A percentile compares a stretch with the other conserved stretches of the same genome.
Evolutionary conservation across 352 stramenopile genomes (phyloP).

Genomic region (Elongisporangium anandrum): DNA sequence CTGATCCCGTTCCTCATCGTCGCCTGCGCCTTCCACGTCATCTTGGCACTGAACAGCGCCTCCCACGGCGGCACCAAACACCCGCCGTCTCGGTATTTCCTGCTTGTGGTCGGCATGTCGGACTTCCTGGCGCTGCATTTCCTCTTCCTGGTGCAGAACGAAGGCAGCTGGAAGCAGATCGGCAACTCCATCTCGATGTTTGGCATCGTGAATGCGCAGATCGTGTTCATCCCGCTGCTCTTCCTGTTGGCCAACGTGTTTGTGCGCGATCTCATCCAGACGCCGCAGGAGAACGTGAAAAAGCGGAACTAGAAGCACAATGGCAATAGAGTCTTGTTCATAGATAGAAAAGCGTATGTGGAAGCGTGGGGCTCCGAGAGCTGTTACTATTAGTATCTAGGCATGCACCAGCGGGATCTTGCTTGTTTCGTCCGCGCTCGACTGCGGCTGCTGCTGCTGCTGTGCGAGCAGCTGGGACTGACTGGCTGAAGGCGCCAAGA

Average conservation of each 20-base stretch:
- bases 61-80: conserved; percentile 9
- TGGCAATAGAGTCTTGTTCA: not conserved
- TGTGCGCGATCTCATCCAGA: conserved; percentile 14
- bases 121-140: conserved; percentile 80
- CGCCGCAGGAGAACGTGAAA: too few relatives aligned
- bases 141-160: conserved; percentile 77
- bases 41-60: conserved; percentile 29
- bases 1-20: conserved; percentile 79
- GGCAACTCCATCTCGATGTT: conserved; percentile 87
- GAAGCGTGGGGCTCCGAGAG: too few relatives aligned
- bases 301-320: not conserved
- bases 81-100: conserved; percentile 47
- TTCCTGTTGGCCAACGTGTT: conserved; percentile 48
- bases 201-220: conserved; percentile 78
- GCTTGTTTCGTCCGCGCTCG: not conserved
- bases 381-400: too few relatives aligned
- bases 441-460: not conserved
- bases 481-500: not conserved
- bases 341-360: not conserved
- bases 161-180: conserved; percentile 87
- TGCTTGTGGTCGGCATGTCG: conserved; percentile 77
- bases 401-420: not conserved
- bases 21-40: conserved; percentile 56
- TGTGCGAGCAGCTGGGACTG: not conserved
- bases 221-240: conserved; percentile 78